Evolutionary conservation across 75 land plant species (phyloP).

Genomic region (Pseudotsuga menziesii): DNA sequence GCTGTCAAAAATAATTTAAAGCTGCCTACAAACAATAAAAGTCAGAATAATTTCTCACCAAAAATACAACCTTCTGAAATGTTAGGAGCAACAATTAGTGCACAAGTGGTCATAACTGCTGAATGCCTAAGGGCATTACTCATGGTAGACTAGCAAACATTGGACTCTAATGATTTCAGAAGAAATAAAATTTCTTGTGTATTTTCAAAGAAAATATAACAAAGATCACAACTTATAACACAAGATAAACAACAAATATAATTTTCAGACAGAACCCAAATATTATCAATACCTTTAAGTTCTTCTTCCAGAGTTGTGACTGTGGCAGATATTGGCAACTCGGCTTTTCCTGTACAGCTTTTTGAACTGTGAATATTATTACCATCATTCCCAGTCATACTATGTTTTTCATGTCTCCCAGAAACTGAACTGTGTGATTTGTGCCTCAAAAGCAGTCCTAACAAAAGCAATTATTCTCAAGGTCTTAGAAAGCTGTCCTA

Average conservation of each 20-base stretch:
- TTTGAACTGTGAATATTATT: not conserved
- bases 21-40: not conserved
- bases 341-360: not conserved
- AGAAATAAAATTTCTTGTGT: not conserved
- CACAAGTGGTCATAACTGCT: not conserved
- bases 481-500: not conserved
- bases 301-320: not conserved
- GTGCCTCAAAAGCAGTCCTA: constrained; percentile 9
- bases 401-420: not conserved
- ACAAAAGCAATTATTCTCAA: constrained; percentile 2
- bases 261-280: not conserved
- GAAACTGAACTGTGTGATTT: constrained; percentile 1
- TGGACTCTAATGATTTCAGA: not conserved
- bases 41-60: not conserved
- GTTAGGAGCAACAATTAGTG: not conserved
- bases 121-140: not conserved
- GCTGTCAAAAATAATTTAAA: too few relatives aligned
- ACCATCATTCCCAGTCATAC: not conserved
- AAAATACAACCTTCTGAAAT: not conserved
- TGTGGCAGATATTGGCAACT: not conserved
- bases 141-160: not conserved
- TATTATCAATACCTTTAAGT: constrained; percentile 5
- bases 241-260: not conserved
- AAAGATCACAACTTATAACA: not conserved
- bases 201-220: not conserved